Percentiles rank a stretch among this genome's conserved stretches.
These are phyloP conservation scores for Lachancea quebecensis DNA, from an alignment of 805 yeast genomes.

Conservation along the genomic window DNA sequence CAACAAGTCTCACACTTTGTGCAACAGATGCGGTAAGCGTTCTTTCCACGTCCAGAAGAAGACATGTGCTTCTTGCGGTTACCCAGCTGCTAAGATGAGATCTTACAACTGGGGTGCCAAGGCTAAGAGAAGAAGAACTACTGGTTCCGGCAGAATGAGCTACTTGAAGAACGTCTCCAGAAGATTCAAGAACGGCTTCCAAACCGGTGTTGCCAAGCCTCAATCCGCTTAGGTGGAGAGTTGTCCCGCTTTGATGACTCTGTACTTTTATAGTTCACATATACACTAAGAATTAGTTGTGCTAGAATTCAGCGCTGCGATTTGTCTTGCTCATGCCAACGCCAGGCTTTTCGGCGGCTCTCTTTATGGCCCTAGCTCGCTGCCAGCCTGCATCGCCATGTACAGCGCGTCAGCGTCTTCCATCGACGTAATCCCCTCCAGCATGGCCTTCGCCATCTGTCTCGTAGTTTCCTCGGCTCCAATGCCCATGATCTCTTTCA, in stretches of 20 bases:
- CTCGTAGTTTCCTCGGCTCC: conserved; percentile 57
- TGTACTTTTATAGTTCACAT: conserved; percentile 9
- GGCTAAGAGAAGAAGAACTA: conserved; percentile 99
- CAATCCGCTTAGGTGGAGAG: conserved; percentile 47
- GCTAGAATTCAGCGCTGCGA: background rate
- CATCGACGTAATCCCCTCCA: conserved; percentile 61
- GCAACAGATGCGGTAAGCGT: conserved; percentile 99
- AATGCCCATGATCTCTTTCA: conserved; percentile 42
- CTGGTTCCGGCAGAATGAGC: conserved; percentile 99
- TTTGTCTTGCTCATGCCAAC: no score
- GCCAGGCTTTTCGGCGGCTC: no score
- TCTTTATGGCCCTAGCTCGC: no score
- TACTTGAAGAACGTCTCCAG: conserved; percentile 95
- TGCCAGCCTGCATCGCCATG: conserved; percentile 41
- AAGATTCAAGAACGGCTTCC: conserved; percentile 99
- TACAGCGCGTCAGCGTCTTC: conserved; percentile 76
- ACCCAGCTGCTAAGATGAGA: conserved; percentile 99
- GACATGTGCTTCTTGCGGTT: conserved; percentile 98
- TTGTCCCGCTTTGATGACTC: conserved; percentile 2
- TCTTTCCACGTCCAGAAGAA: conserved; percentile 99
- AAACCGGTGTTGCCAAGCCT: conserved; percentile 70
- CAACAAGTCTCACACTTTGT: conserved; percentile 98
- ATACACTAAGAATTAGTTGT: conserved; percentile 9
- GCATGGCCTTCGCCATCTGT: conserved; percentile 62
- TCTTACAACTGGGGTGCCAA: conserved; percentile 98